Evolutionary conservation across 129 eudicot species (phyloP).

Genomic region (Chrysanthemum seticuspe): DNA sequence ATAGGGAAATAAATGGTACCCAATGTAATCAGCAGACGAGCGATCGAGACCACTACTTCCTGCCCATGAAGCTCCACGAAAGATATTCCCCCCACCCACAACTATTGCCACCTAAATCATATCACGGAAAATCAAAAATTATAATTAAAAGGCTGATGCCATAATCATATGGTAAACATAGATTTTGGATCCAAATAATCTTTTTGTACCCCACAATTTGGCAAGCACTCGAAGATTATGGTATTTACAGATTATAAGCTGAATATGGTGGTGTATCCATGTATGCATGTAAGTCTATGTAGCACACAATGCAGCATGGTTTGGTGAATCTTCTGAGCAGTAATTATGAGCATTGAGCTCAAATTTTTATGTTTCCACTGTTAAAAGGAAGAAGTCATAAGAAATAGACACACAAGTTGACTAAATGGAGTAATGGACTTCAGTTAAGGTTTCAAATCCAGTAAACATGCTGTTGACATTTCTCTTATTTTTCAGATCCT

Average conservation of each 20-base stretch:
- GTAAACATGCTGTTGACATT: neutral
- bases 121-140: neutral
- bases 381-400: neutral
- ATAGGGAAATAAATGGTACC: constrained; percentile 40
- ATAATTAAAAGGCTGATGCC: neutral
- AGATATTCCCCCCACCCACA: constrained; percentile 97
- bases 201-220: neutral
- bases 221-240: neutral
- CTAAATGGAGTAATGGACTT: constrained; percentile 7
- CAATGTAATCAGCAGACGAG: constrained; percentile 97
- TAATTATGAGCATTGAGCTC: neutral
- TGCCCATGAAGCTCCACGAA: constrained; percentile 98
- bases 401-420: neutral
- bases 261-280: neutral
- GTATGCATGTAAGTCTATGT: constrained; percentile 1
- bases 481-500: neutral
- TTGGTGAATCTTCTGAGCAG: neutral
- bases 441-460: neutral
- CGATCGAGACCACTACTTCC: constrained; percentile 97
- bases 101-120: constrained; percentile 80
- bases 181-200: neutral
- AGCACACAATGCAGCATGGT: neutral
- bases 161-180: neutral
- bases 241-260: constrained; percentile 3
- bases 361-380: neutral